Base-by-base conservation (phyloP, 23 red algal species). In the Gracilaria domingensis region DNA sequence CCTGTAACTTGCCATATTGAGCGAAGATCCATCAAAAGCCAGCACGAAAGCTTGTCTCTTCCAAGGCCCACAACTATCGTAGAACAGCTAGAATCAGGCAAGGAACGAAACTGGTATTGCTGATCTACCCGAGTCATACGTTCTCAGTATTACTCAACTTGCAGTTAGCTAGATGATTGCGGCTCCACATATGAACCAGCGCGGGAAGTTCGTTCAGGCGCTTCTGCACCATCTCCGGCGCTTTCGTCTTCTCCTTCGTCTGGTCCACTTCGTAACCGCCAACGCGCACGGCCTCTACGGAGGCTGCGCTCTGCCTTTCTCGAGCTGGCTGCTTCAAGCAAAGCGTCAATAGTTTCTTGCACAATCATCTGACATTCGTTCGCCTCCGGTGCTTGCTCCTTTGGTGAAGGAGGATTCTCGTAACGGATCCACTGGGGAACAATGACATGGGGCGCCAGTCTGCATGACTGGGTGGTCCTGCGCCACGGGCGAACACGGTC, bases 401-500 rank as follows among this genome's bases (percentile, higher is more conserved):
- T 48, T 77, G 72, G 72, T 77, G 72, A 77, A 45, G 72, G 33
- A 1, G 53, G 53, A 88, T 88, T 67, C 12, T 90, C 87, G 21
- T 39, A 61, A 29, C 89, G 77, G 24, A 92, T 75, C 89, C 89
- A 92, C 39, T 92, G 89, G 8, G 89, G 89, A 12, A 92, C 65
- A 34, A 92, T 40, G 79, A 92, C 89, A 35, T 92, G 89, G 65
- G 89, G 89, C 2, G 89, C 89, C 12, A 92, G 65, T 50, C 51
- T 26, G 48, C 89, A 92, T 17, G 89, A 35, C 65, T 84, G 78
- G 17, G 69, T 49, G 14, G 58, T 83, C 47, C 76, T 77, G n/a
- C 55, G 40, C 89, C 89, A 92, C n/a, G 89, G 89, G 20, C 89
- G 89, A 44, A 92, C 89, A 30, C 89, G 89, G 48, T 84, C 89